Evolutionary conservation across 345 rosid genomes (phyloP).

Genomic region (Linum usitatissimum): DNA sequence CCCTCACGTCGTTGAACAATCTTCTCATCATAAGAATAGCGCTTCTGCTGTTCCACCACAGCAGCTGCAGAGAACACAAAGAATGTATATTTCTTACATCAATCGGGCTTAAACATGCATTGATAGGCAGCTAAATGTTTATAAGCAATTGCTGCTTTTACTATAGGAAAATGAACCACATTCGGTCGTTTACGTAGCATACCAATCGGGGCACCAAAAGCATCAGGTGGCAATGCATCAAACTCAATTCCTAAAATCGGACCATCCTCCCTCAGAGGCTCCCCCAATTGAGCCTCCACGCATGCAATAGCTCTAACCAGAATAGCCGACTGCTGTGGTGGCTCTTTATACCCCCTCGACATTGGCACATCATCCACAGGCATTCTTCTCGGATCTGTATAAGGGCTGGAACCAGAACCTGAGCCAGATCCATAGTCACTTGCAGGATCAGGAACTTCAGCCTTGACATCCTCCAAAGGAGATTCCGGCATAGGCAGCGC

Average conservation of each 20-base stretch:
- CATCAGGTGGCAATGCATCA: slow-evolving; percentile 95
- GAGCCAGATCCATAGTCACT: slow-evolving; percentile 67
- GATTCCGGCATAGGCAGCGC: slow-evolving; percentile 28
- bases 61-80: slow-evolving; percentile 18
- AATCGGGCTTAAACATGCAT: background rate
- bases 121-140: background rate
- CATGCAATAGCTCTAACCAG: slow-evolving; percentile 85
- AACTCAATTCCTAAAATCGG: slow-evolving; percentile 95
- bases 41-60: slow-evolving; percentile 44
- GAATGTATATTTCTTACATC: slow-evolving; percentile 4
- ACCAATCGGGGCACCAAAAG: slow-evolving; percentile 86
- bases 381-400: slow-evolving; percentile 18
- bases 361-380: slow-evolving; percentile 33
- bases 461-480: slow-evolving; percentile 33
- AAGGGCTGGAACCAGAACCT: slow-evolving; percentile 67
- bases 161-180: background rate
- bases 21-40: slow-evolving; percentile 52
- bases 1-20: slow-evolving; percentile 43
- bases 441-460: slow-evolving; percentile 31
- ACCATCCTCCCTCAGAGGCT: slow-evolving; percentile 92
- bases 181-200: slow-evolving; percentile 5
- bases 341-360: slow-evolving; percentile 46
- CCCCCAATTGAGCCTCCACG: slow-evolving; percentile 93
- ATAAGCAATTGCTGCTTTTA: background rate
- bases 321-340: slow-evolving; percentile 51